Conservation (phyloP, 371 early-diverging fungal genomes). For the Blakeslea trispora region DNA sequence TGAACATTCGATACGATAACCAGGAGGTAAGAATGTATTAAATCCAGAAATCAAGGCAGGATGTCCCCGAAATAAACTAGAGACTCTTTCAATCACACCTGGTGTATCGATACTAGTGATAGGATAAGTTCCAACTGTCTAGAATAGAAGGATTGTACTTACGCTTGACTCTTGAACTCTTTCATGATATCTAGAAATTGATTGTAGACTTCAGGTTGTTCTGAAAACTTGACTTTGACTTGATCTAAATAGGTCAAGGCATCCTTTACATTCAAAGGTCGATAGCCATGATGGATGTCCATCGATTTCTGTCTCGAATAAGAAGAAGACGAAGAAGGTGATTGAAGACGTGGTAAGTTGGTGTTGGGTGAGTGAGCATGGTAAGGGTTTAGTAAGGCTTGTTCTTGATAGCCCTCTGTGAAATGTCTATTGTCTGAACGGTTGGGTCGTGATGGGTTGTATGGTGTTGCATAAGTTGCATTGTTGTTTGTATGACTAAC, state of each 20-base stretch:
- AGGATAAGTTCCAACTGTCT: background rate
- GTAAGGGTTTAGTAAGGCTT: too few relatives aligned
- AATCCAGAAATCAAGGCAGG: conserved; percentile 94
- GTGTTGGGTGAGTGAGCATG: background rate
- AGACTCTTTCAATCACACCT: conserved; percentile 96
- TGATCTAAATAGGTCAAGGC: conserved; percentile 96
- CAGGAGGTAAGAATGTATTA: conserved; percentile 98
- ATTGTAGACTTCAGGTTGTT: conserved; percentile 94
- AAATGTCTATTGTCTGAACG: too few relatives aligned
- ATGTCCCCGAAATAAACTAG: conserved; percentile 89
- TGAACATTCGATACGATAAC: conserved; percentile 88
- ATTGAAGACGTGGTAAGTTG: background rate
- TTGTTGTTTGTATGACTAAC: too few relatives aligned
- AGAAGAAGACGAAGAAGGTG: background rate
- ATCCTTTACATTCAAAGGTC: conserved; percentile 73
- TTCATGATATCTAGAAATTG: conserved; percentile 99
- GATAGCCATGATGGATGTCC: conserved; percentile 20
- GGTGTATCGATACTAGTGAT: conserved; percentile 86
- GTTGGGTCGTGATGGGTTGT: too few relatives aligned
- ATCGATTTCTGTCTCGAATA: background rate
- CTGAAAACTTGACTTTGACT: conserved; percentile 92
- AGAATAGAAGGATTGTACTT: conserved; percentile 23
- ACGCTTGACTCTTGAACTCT: conserved; percentile 97
- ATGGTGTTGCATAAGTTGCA: too few relatives aligned
- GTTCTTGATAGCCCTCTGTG: too few relatives aligned